Percentiles rank a stretch among this genome's conserved stretches.
Evolutionary conservation across 345 rosid genomes (phyloP).

Genomic region (Salix dunnii): DNA sequence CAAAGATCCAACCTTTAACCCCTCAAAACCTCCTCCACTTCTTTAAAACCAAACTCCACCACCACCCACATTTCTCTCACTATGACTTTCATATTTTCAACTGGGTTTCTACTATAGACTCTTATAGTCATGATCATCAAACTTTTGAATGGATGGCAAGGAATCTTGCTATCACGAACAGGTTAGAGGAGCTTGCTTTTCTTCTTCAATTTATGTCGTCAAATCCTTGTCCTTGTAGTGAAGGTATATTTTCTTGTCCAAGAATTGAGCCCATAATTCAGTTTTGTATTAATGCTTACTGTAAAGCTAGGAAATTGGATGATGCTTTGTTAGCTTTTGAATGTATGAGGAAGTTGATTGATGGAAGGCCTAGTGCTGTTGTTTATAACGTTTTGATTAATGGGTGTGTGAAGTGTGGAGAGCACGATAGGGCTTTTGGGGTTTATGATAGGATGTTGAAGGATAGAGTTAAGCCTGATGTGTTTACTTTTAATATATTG

Average conservation of each 20-base stretch:
- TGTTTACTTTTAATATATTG: slow-evolving; percentile 63
- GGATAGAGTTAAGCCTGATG: slow-evolving; percentile 71
- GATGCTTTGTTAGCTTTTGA: slow-evolving; percentile 56
- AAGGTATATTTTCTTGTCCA: slow-evolving; percentile 87
- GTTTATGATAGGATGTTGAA: slow-evolving; percentile 58
- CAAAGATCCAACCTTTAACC: slow-evolving; percentile 37
- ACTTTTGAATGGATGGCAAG: slow-evolving; percentile 76
- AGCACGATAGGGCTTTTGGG: slow-evolving; percentile 43
- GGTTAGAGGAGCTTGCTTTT: slow-evolving; percentile 46
- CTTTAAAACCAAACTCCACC: slow-evolving; percentile 68
- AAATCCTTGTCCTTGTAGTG: slow-evolving; percentile 75
- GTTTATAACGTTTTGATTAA: slow-evolving; percentile 63
- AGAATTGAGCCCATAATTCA: slow-evolving; percentile 56
- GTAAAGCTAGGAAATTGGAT: slow-evolving; percentile 56
- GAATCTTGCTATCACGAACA: slow-evolving; percentile 62
- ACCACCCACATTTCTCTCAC: slow-evolving; percentile 68
- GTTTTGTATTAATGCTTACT: slow-evolving; percentile 47
- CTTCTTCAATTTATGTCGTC: slow-evolving; percentile 59
- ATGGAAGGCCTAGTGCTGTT: slow-evolving; percentile 54
- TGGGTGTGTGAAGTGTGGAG: slow-evolving; percentile 58
- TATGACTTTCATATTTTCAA: slow-evolving; percentile 70
- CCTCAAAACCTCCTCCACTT: slow-evolving; percentile 55
- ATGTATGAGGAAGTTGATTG: slow-evolving; percentile 63
- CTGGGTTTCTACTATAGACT: slow-evolving; percentile 72
- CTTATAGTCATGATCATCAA: slow-evolving; percentile 75